Evolutionary conservation across 1,139 yeast species (phyloP).

Genomic region (Meyerozyma guilliermondii): DNA sequence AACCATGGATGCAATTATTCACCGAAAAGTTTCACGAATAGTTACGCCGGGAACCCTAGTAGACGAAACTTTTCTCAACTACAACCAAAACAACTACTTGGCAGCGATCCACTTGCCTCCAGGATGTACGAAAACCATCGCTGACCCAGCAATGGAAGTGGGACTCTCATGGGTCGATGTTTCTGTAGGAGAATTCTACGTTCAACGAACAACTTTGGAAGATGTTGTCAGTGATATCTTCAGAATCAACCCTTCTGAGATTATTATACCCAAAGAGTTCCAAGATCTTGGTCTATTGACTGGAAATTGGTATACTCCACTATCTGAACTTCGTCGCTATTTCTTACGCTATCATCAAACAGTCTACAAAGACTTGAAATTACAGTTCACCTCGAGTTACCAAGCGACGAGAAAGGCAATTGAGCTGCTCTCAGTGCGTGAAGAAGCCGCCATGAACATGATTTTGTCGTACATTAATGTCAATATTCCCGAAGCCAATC

Average conservation of each 20-base stretch:
- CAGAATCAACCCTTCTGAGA: constrained; percentile 65
- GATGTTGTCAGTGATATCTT: constrained; percentile 58
- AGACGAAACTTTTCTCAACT: constrained; percentile 79
- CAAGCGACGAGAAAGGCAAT: constrained; percentile 53
- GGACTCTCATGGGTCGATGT: constrained; percentile 90
- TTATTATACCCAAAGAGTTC: constrained; percentile 42
- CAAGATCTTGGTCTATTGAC: constrained; percentile 26
- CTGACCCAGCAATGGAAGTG: constrained; percentile 45
- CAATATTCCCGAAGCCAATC: constrained; percentile 37
- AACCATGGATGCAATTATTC: constrained; percentile 33
- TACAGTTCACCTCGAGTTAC: constrained; percentile 39
- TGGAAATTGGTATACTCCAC: constrained; percentile 54
- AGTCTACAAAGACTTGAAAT: constrained; percentile 25
- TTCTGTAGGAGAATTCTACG: constrained; percentile 73
- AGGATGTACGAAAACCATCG: constrained; percentile 35
- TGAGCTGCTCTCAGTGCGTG: constrained; percentile 46
- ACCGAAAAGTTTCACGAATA: constrained; percentile 70
- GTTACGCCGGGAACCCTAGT: constrained; percentile 91
- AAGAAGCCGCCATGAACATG: constrained; percentile 43
- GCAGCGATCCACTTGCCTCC: constrained; percentile 58
- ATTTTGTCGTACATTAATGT: constrained; percentile 34
- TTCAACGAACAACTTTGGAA: constrained; percentile 54
- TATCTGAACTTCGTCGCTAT: constrained; percentile 57
- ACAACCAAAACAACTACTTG: constrained; percentile 65
- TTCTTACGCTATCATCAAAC: constrained; percentile 51